Evolutionary conservation across 2,329 filamentous ascomycete genomes (phyloP).

Genomic region (Akanthomyces muscarius): DNA sequence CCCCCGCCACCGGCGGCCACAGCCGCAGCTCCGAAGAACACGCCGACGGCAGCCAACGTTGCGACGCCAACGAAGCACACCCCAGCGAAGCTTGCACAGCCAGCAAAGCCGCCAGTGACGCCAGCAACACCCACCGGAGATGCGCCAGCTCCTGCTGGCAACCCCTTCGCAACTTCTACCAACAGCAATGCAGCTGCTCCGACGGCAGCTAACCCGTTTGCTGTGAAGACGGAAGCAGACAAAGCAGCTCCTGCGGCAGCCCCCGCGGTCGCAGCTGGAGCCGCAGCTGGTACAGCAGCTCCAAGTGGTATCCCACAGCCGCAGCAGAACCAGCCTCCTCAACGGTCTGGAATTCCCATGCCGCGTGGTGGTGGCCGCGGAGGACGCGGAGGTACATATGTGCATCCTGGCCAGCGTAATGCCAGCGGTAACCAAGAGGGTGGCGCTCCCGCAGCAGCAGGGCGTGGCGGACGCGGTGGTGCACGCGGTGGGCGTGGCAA

Average conservation of each 20-base stretch:
- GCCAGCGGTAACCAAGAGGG: slow-evolving; percentile 35
- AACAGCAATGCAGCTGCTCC: slow-evolving; percentile 22
- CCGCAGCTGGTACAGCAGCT: slow-evolving; percentile 18
- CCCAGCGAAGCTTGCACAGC: slow-evolving; percentile 17
- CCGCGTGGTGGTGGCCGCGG: slow-evolving; percentile 39
- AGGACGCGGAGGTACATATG: slow-evolving; percentile 36
- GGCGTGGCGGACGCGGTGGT: slow-evolving; percentile 40
- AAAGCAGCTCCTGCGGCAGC: slow-evolving; percentile 20
- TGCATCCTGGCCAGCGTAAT: slow-evolving; percentile 35
- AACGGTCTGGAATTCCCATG: slow-evolving; percentile 38
- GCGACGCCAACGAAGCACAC: slow-evolving; percentile 20
- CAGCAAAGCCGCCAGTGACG: not conserved
- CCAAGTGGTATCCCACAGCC: slow-evolving; percentile 10
- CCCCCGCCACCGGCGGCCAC: slow-evolving; percentile 22
- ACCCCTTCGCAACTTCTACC: slow-evolving; percentile 20
- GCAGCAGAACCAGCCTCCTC: slow-evolving; percentile 21
- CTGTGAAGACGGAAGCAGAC: slow-evolving; percentile 19
- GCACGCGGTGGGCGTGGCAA: slow-evolving; percentile 36
- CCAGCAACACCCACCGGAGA: not conserved
- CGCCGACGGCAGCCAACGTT: slow-evolving; percentile 4
- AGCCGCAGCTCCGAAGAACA: slow-evolving; percentile 21
- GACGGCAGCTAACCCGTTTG: slow-evolving; percentile 31
- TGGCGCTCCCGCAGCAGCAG: slow-evolving; percentile 25
- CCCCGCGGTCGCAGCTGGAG: slow-evolving; percentile 3
- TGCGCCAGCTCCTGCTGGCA: slow-evolving; percentile 8